These are phyloP conservation scores for Calycina herbarum DNA, from an alignment of 2,329 filamentous ascomycete genomes.

Conservation along the genomic window DNA sequence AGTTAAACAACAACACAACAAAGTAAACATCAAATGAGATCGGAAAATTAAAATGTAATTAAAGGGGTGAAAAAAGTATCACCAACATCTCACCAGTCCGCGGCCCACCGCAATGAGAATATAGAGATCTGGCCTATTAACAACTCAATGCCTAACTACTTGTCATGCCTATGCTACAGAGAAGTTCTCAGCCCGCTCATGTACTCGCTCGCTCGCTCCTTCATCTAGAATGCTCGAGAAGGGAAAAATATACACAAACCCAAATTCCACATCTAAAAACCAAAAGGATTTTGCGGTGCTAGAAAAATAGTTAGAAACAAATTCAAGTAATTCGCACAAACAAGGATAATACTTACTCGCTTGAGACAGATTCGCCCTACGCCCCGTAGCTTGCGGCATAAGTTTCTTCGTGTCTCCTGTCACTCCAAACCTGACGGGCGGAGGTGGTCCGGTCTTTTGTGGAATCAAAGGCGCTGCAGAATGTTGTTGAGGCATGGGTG, in stretches of 20 bases:
- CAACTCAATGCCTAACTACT: constrained; percentile 1
- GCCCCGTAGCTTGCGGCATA: constrained; percentile 81
- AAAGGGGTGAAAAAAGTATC: background rate
- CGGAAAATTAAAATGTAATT: background rate
- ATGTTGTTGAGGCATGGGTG: constrained; percentile 56
- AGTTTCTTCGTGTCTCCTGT: constrained; percentile 72
- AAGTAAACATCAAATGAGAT: background rate
- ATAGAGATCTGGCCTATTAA: background rate
- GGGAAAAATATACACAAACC: background rate
- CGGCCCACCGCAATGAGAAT: background rate
- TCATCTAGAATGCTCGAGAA: background rate
- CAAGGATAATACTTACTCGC: constrained; percentile 74
- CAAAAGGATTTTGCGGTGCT: constrained; percentile 72
- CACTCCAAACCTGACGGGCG: constrained; percentile 86
- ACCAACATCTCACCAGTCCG: background rate
- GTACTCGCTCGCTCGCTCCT: background rate
- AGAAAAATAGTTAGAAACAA: constrained; percentile 23
- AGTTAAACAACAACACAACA: background rate
- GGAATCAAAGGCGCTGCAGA: constrained; percentile 65
- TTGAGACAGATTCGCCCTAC: constrained; percentile 86
- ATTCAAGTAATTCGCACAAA: background rate
- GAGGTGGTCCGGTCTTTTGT: constrained; percentile 83
- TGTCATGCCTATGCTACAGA: constrained; percentile 1
- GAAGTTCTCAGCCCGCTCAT: background rate
- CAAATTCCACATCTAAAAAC: constrained; percentile 50